Conservation (phyloP, 495 filamentous ascomycete genomes). For the Aeminium ludgeri region DNA sequence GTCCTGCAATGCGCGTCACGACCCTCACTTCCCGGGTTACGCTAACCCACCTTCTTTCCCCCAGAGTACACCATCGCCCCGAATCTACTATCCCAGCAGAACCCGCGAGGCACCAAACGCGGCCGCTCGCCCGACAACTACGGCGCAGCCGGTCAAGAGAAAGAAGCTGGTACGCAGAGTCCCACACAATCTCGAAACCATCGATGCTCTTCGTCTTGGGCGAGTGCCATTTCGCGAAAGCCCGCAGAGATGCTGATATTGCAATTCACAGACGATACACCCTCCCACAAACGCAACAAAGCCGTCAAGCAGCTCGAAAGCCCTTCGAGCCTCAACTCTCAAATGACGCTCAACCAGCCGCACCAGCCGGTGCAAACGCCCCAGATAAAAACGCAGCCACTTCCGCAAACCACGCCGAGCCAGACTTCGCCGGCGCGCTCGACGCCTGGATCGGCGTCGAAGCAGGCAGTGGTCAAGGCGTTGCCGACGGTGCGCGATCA, state of each 20-base stretch:
- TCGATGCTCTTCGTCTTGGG: too few relatives aligned
- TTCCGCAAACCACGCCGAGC: conserved; percentile 49
- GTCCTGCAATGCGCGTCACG: neutral
- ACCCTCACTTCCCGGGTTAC: neutral
- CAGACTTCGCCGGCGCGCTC: conserved; percentile 66
- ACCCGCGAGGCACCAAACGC: conserved; percentile 72
- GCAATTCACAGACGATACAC: too few relatives aligned
- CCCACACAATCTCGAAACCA: neutral
- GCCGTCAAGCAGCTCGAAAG: conserved; percentile 35
- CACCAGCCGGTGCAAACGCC: conserved; percentile 50
- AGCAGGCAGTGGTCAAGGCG: conserved; percentile 72
- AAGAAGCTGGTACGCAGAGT: conserved; percentile 68
- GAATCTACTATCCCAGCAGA: conserved; percentile 25
- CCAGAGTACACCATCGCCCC: conserved; percentile 13
- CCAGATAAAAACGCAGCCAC: conserved; percentile 52
- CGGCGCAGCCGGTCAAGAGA: conserved; percentile 40
- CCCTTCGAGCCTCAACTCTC: conserved; percentile 28
- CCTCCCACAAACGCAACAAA: conserved; percentile 66
- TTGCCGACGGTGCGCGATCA: conserved; percentile 92
- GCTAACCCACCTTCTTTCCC: neutral
- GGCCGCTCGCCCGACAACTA: conserved; percentile 78
- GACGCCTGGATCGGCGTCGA: conserved; percentile 54
- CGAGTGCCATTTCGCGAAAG: too few relatives aligned
- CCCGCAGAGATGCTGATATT: too few relatives aligned
- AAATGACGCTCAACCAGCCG: conserved; percentile 17